Conservation (phyloP, 768 basidiomycete genomes). For the Panus rudis region DNA sequence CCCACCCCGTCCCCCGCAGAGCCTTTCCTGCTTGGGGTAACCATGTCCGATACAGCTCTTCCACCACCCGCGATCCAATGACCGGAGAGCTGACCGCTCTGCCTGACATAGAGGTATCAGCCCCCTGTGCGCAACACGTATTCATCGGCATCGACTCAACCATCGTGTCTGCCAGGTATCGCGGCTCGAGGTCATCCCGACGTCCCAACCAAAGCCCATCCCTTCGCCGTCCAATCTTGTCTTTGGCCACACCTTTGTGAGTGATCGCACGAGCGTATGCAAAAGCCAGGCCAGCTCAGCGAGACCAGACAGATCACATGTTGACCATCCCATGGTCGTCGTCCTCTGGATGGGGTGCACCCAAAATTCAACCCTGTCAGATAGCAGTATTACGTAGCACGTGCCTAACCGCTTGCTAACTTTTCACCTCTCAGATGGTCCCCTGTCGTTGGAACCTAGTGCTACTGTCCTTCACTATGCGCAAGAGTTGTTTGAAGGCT, state of each 20-base stretch:
- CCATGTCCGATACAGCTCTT: slow-evolving; percentile 9
- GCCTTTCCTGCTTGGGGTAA: background rate
- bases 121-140: background rate
- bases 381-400: slow-evolving; percentile 6
- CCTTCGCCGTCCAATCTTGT: slow-evolving; percentile 64
- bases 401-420: background rate
- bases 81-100: slow-evolving; percentile 42
- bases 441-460: slow-evolving; percentile 69
- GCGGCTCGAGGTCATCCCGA: slow-evolving; percentile 42
- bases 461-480: slow-evolving; percentile 89
- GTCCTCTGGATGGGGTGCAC: slow-evolving; percentile 71
- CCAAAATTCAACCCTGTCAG: slow-evolving; percentile 80
- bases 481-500: slow-evolving; percentile 84
- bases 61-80: slow-evolving; percentile 32
- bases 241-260: slow-evolving; percentile 82
- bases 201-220: slow-evolving; percentile 45
- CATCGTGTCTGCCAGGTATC: slow-evolving; percentile 29
- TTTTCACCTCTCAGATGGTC: slow-evolving; percentile 40
- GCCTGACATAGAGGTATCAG: slow-evolving; percentile 47
- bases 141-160: background rate
- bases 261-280: slow-evolving; percentile 14
- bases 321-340: slow-evolving; percentile 66
- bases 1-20: background rate
- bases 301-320: slow-evolving; percentile 77
- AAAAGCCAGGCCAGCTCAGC: slow-evolving; percentile 4